Evolutionary conservation across 176 grass and related monocot species (phyloP).

Genomic region (Cenchrus fungigraminus): DNA sequence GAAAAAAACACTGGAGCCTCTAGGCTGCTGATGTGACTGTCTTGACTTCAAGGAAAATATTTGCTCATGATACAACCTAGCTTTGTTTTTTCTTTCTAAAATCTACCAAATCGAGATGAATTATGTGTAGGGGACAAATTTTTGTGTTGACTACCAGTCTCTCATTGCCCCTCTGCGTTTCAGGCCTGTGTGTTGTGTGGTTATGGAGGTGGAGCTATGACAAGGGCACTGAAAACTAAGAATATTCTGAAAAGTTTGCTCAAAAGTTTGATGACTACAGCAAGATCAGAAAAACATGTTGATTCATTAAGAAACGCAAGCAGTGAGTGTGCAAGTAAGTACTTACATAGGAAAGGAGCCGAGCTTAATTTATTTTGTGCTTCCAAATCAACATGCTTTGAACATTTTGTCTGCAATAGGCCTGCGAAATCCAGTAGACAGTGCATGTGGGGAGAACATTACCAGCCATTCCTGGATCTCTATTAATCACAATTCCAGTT

Average conservation of each 20-base stretch:
- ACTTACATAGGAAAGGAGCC: conserved; percentile 30
- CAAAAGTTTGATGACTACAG: conserved; percentile 46
- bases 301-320: conserved; percentile 32
- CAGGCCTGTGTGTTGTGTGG: conserved; percentile 93
- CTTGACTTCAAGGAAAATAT: conserved; percentile 18
- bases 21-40: neutral
- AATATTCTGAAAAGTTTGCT: conserved; percentile 76
- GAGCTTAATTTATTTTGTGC: conserved; percentile 37
- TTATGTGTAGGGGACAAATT: neutral
- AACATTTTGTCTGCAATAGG: conserved; percentile 39
- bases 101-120: neutral
- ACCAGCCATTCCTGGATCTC: conserved; percentile 34
- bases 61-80: conserved; percentile 16
- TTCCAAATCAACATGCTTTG: conserved; percentile 36
- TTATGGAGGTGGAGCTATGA: conserved; percentile 92
- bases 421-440: conserved; percentile 24
- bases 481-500: conserved; percentile 39
- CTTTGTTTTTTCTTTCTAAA: conserved; percentile 11
- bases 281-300: conserved; percentile 36
- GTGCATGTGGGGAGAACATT: conserved; percentile 9
- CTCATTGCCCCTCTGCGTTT: neutral
- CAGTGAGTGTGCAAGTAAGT: conserved; percentile 36
- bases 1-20: too few relatives aligned
- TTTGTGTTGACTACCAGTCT: conserved; percentile 7
- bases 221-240: conserved; percentile 72